phyloP scores from a whole-genome alignment of 176 grass and related monocot species.

The Eragrostis curvula region DNA sequence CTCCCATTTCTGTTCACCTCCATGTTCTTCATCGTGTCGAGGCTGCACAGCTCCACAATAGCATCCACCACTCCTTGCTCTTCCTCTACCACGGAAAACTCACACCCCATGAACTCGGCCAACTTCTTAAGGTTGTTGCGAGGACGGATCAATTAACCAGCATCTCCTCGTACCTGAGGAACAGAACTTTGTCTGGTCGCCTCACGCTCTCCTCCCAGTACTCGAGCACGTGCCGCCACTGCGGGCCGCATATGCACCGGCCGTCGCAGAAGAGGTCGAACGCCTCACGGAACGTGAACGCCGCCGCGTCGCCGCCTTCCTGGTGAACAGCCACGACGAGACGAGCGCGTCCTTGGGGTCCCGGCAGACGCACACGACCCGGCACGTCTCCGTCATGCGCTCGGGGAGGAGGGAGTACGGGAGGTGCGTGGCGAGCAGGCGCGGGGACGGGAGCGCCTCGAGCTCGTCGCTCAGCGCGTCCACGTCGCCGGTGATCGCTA shows the following conservation, averaged over 20 bases:
- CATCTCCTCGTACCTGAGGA: conserved; percentile 39
- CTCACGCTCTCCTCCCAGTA: conserved; percentile 23
- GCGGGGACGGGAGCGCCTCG: neutral
- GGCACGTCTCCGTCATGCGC: neutral
- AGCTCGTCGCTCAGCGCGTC: neutral
- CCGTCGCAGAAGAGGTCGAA: neutral
- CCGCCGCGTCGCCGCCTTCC: neutral
- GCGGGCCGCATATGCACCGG: neutral
- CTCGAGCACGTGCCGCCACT: conserved; percentile 5
- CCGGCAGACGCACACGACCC: conserved; percentile 10
- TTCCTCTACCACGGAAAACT: neutral
- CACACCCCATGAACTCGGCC: neutral
- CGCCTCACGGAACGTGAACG: neutral
- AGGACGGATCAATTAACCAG: neutral
- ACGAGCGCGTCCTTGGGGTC: conserved; percentile 8
- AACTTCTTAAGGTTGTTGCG: neutral
- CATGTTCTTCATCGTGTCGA: neutral
- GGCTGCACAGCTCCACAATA: conserved; percentile 6
- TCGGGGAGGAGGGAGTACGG: conserved; percentile 15
- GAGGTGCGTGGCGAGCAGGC: conserved; percentile 4
- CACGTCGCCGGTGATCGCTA: neutral
- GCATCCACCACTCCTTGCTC: neutral
- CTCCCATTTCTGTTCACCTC: neutral
- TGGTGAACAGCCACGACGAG: neutral
- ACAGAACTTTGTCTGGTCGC: conserved; percentile 8